Evolutionary conservation across 352 stramenopile genomes (phyloP).

Genomic region (Globisporangium paroecandrum): DNA sequence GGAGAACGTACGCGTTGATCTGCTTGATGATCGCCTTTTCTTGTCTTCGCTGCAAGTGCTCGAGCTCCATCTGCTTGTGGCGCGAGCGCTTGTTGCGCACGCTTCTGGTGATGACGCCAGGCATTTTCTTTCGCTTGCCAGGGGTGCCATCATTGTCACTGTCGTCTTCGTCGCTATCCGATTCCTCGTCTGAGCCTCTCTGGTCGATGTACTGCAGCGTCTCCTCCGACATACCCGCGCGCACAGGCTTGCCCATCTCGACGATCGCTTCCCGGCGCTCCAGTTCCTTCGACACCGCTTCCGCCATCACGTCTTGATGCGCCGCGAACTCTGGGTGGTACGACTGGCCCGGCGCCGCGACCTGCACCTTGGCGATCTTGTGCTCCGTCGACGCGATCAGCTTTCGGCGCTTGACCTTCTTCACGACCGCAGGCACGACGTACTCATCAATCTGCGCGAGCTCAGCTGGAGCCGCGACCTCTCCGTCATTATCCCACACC

Average conservation of each 20-base stretch:
- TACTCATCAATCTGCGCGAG: conserved; percentile 53
- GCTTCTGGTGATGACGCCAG: conserved; percentile 59
- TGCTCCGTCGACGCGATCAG: conserved; percentile 56
- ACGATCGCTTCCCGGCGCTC: conserved; percentile 53
- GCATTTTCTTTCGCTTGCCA: conserved; percentile 39
- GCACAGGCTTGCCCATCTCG: conserved; percentile 43
- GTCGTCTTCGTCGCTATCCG: conserved; percentile 24
- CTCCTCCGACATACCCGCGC: conserved; percentile 68
- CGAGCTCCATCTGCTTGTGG: conserved; percentile 77
- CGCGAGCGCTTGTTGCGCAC: conserved; percentile 78
- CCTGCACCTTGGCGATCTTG: conserved; percentile 68
- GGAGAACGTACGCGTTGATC: conserved; percentile 73
- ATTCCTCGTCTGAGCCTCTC: conserved; percentile 46
- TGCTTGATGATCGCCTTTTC: conserved; percentile 83
- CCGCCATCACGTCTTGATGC: conserved; percentile 77
- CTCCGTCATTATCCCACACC: conserved; percentile 50
- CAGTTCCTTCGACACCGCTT: conserved; percentile 64
- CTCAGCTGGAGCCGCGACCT: conserved; percentile 31
- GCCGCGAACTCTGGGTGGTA: conserved; percentile 83
- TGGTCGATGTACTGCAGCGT: conserved; percentile 79
- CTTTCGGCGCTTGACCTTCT: conserved; percentile 57
- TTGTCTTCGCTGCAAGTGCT: conserved; percentile 53
- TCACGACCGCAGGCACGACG: conserved; percentile 50
- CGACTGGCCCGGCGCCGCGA: conserved; percentile 74
- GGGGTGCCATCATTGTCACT: conserved; percentile 31